phyloP scores from a whole-genome alignment of 1,284 basidiomycete species.

The Puccinia polysora region DNA sequence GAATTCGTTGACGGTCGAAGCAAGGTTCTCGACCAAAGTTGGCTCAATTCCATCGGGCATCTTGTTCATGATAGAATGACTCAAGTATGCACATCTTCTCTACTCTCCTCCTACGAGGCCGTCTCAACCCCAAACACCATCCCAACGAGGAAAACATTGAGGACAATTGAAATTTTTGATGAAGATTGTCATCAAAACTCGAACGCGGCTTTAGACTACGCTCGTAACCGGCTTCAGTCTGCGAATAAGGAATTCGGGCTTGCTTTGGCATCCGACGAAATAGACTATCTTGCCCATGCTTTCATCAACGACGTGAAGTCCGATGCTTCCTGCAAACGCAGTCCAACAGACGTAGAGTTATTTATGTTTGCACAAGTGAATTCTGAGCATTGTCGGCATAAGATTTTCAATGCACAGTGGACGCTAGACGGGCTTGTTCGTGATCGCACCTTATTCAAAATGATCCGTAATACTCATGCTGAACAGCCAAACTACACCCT shows the following conservation, averaged over 20 bases:
- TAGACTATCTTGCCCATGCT: conserved; percentile 84
- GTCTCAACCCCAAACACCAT: conserved; percentile 57
- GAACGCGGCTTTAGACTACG: conserved; percentile 48
- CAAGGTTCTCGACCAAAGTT: conserved; percentile 16
- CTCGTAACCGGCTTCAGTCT: conserved; percentile 59
- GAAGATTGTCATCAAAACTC: conserved; percentile 56
- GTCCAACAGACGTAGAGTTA: conserved; percentile 93
- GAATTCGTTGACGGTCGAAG: conserved; percentile 5
- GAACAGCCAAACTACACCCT: conserved; percentile 60
- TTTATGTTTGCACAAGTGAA: conserved; percentile 99
- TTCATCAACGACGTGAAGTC: conserved; percentile 64
- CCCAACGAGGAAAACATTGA: not conserved
- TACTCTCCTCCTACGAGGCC: conserved; percentile 65
- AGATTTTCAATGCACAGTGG: conserved; percentile 99
- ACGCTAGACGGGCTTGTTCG: conserved; percentile 70
- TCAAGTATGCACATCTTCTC: conserved; percentile 64
- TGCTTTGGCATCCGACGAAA: conserved; percentile 82
- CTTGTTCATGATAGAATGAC: conserved; percentile 95
- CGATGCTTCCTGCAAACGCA: conserved; percentile 59
- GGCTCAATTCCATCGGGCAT: conserved; percentile 58
- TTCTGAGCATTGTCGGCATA: conserved; percentile 98
- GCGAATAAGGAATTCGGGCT: conserved; percentile 85
- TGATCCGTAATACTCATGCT: conserved; percentile 88
- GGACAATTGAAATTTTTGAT: conserved; percentile 28
- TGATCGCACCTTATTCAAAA: conserved; percentile 81